Percentiles rank a stretch among this genome's conserved stretches.
phyloP scores from a whole-genome alignment of 306 rosid species.

The Pyrus pyrifolia region DNA sequence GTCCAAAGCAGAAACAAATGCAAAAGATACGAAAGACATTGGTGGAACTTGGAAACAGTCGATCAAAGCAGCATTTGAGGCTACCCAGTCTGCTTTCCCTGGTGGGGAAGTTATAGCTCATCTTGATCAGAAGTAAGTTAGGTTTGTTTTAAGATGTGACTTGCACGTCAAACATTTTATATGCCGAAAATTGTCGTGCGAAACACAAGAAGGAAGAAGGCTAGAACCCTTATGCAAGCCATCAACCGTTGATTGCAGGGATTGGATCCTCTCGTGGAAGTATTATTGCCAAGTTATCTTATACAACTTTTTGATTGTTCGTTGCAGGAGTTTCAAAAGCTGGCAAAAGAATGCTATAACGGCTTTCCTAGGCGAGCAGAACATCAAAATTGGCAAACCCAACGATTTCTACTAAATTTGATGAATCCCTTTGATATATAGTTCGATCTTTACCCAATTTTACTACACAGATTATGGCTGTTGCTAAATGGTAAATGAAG shows the following conservation, averaged over 20 bases:
- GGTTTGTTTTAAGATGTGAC: neutral
- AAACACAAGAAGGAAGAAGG: neutral
- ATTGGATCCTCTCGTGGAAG: neutral
- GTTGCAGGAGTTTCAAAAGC: constrained; percentile 84
- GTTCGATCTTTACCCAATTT: neutral
- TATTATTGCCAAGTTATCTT: neutral
- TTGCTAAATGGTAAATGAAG: neutral
- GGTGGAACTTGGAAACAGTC: constrained; percentile 90
- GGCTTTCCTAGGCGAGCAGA: constrained; percentile 52
- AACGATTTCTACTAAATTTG: constrained; percentile 51
- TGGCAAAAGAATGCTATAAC: constrained; percentile 93
- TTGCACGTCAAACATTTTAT: constrained; percentile 1
- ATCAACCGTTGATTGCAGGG: neutral
- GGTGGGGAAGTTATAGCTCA: constrained; percentile 93
- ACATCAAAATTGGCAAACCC: constrained; percentile 65
- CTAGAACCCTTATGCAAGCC: neutral
- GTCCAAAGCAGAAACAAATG: constrained; percentile 41
- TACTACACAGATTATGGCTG: neutral
- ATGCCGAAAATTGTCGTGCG: neutral
- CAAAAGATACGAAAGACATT: constrained; percentile 35
- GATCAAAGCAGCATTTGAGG: constrained; percentile 66
- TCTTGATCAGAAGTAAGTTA: constrained; percentile 88
- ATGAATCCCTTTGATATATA: constrained; percentile 1
- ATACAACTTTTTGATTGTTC: constrained; percentile 1
- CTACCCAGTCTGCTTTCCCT: constrained; percentile 69